phyloP scores from a whole-genome alignment of 2,329 filamentous ascomycete genomes.

The Neonectria neomacrospora region DNA sequence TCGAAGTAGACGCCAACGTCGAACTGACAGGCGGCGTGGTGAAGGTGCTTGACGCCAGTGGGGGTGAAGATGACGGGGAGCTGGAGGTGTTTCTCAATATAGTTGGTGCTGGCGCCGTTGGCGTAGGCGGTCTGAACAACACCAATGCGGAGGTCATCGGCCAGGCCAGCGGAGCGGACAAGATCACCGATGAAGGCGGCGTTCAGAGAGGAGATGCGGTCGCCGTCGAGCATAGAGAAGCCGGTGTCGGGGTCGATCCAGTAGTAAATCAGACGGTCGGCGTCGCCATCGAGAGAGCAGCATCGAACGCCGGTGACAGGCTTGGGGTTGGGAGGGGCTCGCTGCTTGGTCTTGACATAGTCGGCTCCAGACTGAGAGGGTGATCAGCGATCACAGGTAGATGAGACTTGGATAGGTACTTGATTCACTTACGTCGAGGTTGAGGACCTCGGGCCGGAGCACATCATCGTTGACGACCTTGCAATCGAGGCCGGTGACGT shows the following conservation, averaged over 20 bases:
- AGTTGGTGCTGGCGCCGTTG: slow-evolving; percentile 93
- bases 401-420: not conserved
- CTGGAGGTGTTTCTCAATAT: slow-evolving; percentile 87
- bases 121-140: slow-evolving; percentile 98
- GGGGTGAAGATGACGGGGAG: slow-evolving; percentile 93
- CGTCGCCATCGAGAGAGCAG: slow-evolving; percentile 94
- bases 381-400: slow-evolving; percentile 14
- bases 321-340: slow-evolving; percentile 85
- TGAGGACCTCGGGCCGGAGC: slow-evolving; percentile 87
- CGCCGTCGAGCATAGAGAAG: slow-evolving; percentile 94
- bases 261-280: slow-evolving; percentile 95
- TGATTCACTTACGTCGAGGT: slow-evolving; percentile 77
- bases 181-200: slow-evolving; percentile 95
- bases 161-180: slow-evolving; percentile 80
- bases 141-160: slow-evolving; percentile 85
- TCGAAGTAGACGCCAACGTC: slow-evolving; percentile 99
- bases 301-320: slow-evolving; percentile 80
- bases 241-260: slow-evolving; percentile 83
- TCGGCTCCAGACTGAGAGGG: slow-evolving; percentile 85
- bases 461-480: slow-evolving; percentile 94
- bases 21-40: slow-evolving; percentile 94
- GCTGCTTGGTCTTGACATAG: slow-evolving; percentile 96
- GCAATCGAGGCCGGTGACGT: slow-evolving; percentile 79
- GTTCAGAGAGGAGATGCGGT: slow-evolving; percentile 94
- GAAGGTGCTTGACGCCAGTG: slow-evolving; percentile 96